Percentiles rank a stretch among this genome's conserved stretches.
These are phyloP conservation scores for Guadua angustifolia DNA, from an alignment of 176 grass and related monocot genomes.

Conservation along the genomic window DNA sequence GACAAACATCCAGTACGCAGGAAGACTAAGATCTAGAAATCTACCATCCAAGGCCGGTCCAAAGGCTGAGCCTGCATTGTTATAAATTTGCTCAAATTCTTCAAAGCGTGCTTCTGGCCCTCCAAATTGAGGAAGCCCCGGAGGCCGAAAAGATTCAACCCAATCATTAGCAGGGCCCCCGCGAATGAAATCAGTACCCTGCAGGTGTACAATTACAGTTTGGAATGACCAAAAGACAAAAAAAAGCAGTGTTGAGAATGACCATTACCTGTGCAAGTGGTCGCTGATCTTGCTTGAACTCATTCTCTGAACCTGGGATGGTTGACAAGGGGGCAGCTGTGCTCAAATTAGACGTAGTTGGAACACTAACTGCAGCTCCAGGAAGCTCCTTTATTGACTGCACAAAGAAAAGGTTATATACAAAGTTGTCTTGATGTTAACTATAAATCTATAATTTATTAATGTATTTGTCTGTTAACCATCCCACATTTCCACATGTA, in stretches of 20 bases:
- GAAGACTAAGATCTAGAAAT: conserved; percentile 33
- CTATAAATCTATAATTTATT: not conserved
- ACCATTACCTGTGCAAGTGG: conserved; percentile 56
- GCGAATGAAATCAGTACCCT: conserved; percentile 70
- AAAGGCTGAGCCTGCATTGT: conserved; percentile 45
- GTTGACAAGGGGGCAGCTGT: conserved; percentile 63
- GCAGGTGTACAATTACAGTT: conserved; percentile 37
- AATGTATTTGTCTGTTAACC: conserved; percentile 31
- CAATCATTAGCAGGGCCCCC: conserved; percentile 72
- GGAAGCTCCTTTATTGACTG: conserved; percentile 89
- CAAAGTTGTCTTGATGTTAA: conserved; percentile 20
- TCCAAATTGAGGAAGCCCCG: conserved; percentile 50
- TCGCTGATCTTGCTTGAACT: conserved; percentile 73
- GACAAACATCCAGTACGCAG: conserved; percentile 2
- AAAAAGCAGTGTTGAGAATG: conserved; percentile 32
- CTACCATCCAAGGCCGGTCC: conserved; percentile 70
- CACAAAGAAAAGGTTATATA: conserved; percentile 41
- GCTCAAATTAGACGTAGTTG: conserved; percentile 64
- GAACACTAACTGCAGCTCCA: conserved; percentile 64
- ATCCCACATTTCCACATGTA: not conserved
- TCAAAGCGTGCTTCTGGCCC: conserved; percentile 42
- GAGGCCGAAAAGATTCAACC: conserved; percentile 71
- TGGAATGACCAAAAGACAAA: conserved; percentile 33
- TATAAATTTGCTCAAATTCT: conserved; percentile 86
- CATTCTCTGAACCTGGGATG: conserved; percentile 83